A percentile compares a stretch with the other conserved stretches of the same genome.
phyloP scores from a whole-genome alignment of 768 basidiomycete genomes.

The Tylopilus felleus region DNA sequence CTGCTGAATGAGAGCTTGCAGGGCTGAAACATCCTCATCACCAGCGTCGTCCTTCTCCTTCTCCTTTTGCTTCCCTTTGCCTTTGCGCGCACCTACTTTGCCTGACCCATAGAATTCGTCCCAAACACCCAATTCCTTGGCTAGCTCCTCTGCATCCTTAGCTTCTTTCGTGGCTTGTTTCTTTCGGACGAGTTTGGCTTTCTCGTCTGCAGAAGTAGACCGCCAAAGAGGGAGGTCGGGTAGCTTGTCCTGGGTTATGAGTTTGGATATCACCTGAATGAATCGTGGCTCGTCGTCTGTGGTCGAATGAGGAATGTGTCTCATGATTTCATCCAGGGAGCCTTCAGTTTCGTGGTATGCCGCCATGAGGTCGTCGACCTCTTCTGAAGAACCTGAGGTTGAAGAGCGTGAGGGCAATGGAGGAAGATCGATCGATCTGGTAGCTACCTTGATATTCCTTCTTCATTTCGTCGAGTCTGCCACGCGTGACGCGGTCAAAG shows the following conservation, averaged over 20 bases:
- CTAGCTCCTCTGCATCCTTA: slow-evolving; percentile 75
- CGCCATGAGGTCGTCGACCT: slow-evolving; percentile 69
- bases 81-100: slow-evolving; percentile 57
- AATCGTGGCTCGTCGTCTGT: slow-evolving; percentile 85
- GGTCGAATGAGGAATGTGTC: slow-evolving; percentile 80
- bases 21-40: slow-evolving; percentile 58
- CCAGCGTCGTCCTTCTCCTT: slow-evolving; percentile 39
- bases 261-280: slow-evolving; percentile 58
- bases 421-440: neutral
- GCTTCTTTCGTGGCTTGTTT: slow-evolving; percentile 79
- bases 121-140: slow-evolving; percentile 90
- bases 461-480: slow-evolving; percentile 90
- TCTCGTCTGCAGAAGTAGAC: slow-evolving; percentile 71
- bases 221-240: slow-evolving; percentile 60
- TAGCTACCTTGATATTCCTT: slow-evolving; percentile 79
- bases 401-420: neutral
- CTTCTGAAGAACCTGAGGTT: slow-evolving; percentile 75
- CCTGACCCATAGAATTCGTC: slow-evolving; percentile 88
- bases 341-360: slow-evolving; percentile 75
- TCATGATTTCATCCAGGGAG: slow-evolving; percentile 78
- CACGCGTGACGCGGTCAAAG: slow-evolving; percentile 83
- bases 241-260: slow-evolving; percentile 63
- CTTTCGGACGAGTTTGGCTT: slow-evolving; percentile 67
- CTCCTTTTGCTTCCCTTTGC: slow-evolving; percentile 48
- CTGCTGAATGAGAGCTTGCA: slow-evolving; percentile 81